Evolutionary conservation across 148 eudicot species (phyloP).

Genomic region (Rhododendron griersonianum): DNA sequence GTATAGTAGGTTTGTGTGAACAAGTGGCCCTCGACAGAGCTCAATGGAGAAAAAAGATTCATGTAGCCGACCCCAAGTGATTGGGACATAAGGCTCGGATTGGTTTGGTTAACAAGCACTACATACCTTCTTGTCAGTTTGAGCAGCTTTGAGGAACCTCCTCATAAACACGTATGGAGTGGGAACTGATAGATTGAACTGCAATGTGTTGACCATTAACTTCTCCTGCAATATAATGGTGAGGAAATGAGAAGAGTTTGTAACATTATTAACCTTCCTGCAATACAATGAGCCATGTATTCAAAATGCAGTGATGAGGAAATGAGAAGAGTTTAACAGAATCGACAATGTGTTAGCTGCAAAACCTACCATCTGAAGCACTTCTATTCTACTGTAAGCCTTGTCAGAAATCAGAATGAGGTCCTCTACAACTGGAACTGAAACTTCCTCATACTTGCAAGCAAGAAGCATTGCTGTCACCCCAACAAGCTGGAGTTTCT

Average conservation of each 20-base stretch:
- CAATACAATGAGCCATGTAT: not conserved
- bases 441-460: conserved; percentile 85
- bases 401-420: conserved; percentile 68
- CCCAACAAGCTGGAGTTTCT: conserved; percentile 85
- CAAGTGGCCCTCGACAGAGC: too few relatives aligned
- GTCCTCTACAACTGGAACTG: conserved; percentile 72
- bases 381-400: conserved; percentile 66
- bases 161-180: conserved; percentile 80
- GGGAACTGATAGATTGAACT: conserved; percentile 71
- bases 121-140: conserved; percentile 50
- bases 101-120: not conserved
- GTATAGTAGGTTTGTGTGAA: too few relatives aligned
- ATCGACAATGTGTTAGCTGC: not conserved
- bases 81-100: too few relatives aligned
- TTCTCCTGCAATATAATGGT: conserved; percentile 45
- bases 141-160: conserved; percentile 82
- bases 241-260: not conserved
- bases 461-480: conserved; percentile 86
- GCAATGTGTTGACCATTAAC: conserved; percentile 57
- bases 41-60: too few relatives aligned
- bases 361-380: conserved; percentile 68
- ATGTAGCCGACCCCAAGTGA: too few relatives aligned
- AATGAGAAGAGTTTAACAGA: not conserved
- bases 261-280: not conserved
- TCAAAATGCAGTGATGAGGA: not conserved